These are phyloP conservation scores for Canavalia gladiata DNA, from an alignment of 306 rosid species.

Conservation along the genomic window DNA sequence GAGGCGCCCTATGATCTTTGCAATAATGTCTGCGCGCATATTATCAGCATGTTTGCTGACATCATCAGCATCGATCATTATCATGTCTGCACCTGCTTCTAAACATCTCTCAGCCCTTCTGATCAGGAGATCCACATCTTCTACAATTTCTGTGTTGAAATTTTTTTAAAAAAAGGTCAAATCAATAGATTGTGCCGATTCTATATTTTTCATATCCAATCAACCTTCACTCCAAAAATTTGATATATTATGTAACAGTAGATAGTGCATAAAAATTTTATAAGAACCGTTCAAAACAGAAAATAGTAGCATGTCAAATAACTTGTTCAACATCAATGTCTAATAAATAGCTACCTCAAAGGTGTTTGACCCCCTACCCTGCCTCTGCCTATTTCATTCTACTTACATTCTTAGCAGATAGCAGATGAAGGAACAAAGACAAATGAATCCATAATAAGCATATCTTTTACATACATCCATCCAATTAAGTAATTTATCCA, in stretches of 20 bases:
- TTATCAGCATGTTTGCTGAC: slow-evolving; percentile 68
- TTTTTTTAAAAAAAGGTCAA: slow-evolving; percentile 12
- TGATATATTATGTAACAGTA: neutral
- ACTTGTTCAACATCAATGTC: neutral
- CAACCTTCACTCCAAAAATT: slow-evolving; percentile 1
- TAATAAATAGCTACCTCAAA: neutral
- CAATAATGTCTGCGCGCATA: slow-evolving; percentile 79
- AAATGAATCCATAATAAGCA: slow-evolving; percentile 9
- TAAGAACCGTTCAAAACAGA: slow-evolving; percentile 3
- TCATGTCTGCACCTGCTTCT: slow-evolving; percentile 98
- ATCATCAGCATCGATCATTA: slow-evolving; percentile 87
- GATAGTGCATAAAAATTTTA: slow-evolving; percentile 6
- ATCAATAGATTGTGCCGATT: slow-evolving; percentile 18
- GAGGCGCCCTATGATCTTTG: slow-evolving; percentile 88
- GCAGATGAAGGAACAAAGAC: slow-evolving; percentile 1
- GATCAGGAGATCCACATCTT: slow-evolving; percentile 88
- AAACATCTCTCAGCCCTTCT: slow-evolving; percentile 94
- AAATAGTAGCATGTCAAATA: neutral
- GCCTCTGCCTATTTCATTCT: slow-evolving; percentile 27
- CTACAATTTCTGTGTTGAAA: slow-evolving; percentile 71
- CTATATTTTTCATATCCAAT: slow-evolving; percentile 13
- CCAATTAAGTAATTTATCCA: slow-evolving; percentile 25
- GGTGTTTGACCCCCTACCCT: neutral
- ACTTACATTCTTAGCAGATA: slow-evolving; percentile 12
- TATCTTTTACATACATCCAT: slow-evolving; percentile 23